Percentiles rank a stretch among this genome's conserved stretches.
Conservation (phyloP, 2,329 filamentous ascomycete genomes). For the Bimuria novae-zelandiae region DNA sequence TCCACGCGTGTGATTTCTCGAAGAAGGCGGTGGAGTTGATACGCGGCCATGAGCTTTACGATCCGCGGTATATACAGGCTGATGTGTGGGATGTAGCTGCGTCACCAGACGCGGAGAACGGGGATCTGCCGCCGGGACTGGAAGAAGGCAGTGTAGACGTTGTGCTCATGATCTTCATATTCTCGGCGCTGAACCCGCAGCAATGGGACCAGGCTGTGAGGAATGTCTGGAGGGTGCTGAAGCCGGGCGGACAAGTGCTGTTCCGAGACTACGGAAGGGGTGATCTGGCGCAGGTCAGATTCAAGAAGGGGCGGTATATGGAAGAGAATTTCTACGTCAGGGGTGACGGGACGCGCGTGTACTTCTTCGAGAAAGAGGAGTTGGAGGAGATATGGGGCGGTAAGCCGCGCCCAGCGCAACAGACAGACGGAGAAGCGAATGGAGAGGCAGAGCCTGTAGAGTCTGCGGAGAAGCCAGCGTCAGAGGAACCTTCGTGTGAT, state of each 20-base stretch:
- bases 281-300: constrained; percentile 93
- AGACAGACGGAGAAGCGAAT: background rate
- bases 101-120: constrained; percentile 51
- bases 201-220: constrained; percentile 84
- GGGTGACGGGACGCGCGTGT: constrained; percentile 93
- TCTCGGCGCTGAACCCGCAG: constrained; percentile 82
- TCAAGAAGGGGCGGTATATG: constrained; percentile 92
- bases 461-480: background rate
- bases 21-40: constrained; percentile 95
- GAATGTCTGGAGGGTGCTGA: constrained; percentile 82
- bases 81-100: constrained; percentile 90
- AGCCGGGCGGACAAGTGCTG: constrained; percentile 88
- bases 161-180: constrained; percentile 95
- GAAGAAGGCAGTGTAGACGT: constrained; percentile 83
- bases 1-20: constrained; percentile 96
- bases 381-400: constrained; percentile 77
- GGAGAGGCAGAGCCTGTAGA: background rate
- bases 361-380: constrained; percentile 93
- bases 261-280: constrained; percentile 97
- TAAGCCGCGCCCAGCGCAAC: constrained; percentile 6
- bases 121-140: constrained; percentile 73
- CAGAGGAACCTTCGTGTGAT: constrained; percentile 1
- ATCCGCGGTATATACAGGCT: constrained; percentile 73
- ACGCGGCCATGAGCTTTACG: constrained; percentile 76
- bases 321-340: constrained; percentile 97